A percentile compares a stretch with the other conserved stretches of the same genome.
These are phyloP conservation scores for Fusarium secorum DNA, from an alignment of 2,329 filamentous ascomycete genomes.

Conservation along the genomic window DNA sequence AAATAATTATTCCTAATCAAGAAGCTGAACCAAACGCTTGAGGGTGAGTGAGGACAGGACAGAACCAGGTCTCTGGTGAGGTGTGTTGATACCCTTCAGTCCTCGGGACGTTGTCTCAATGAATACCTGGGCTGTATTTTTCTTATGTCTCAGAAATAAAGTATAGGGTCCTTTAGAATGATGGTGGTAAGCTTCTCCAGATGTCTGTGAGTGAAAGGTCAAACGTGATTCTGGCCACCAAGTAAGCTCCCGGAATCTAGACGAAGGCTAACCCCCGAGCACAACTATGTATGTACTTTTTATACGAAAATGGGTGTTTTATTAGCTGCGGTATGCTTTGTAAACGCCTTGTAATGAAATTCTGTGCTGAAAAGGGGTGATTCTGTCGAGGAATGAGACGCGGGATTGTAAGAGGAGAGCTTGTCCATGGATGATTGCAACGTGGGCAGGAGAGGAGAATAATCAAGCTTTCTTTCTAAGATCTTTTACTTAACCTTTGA, in stretches of 20 bases:
- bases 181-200: neutral
- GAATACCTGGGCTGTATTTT: neutral
- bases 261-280: neutral
- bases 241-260: neutral
- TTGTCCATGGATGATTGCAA: neutral
- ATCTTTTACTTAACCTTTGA: neutral
- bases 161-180: neutral
- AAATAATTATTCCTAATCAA: neutral
- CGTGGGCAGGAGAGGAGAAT: neutral
- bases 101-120: neutral
- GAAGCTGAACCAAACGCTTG: neutral
- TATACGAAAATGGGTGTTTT: neutral
- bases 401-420: neutral
- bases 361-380: neutral
- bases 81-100: constrained; percentile 4
- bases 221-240: neutral
- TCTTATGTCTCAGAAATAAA: neutral
- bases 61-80: neutral
- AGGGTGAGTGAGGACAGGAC: neutral
- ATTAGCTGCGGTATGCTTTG: neutral
- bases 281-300: neutral
- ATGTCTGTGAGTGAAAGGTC: neutral
- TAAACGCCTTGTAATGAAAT: neutral
- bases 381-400: neutral
- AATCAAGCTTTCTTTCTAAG: neutral